These are phyloP conservation scores for Craterostigma plantagineum DNA, from an alignment of 257 asterid species.

Conservation along the genomic window DNA sequence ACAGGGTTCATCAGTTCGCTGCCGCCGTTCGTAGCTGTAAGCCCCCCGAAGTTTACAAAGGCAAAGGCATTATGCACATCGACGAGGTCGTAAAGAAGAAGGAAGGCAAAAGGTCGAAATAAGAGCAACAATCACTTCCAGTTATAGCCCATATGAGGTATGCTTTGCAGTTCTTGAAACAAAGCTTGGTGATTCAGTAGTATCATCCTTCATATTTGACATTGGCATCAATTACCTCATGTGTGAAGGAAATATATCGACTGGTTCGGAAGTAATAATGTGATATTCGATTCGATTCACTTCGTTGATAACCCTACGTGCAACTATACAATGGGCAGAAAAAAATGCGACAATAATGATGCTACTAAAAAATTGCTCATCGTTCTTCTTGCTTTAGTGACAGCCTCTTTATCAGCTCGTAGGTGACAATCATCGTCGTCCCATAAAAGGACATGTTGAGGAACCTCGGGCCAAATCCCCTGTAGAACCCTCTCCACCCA, in stretches of 20 bases:
- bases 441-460: conserved; percentile 85
- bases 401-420: conserved; percentile 41
- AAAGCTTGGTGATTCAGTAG: too few relatives aligned
- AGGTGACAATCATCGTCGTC: conserved; percentile 84
- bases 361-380: not conserved
- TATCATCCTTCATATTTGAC: too few relatives aligned
- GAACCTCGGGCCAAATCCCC: conserved; percentile 90
- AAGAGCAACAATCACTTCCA: not conserved
- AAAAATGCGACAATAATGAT: too few relatives aligned
- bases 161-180: too few relatives aligned
- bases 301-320: too few relatives aligned
- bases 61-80: conserved; percentile 53
- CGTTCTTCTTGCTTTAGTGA: not conserved
- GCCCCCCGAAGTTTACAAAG: conserved; percentile 58
- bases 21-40: conserved; percentile 47
- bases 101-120: conserved; percentile 56
- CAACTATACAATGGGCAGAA: too few relatives aligned
- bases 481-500: conserved; percentile 85
- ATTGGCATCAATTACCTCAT: too few relatives aligned
- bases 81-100: conserved; percentile 65
- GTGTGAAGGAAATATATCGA: too few relatives aligned
- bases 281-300: too few relatives aligned
- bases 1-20: conserved; percentile 51
- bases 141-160: too few relatives aligned
- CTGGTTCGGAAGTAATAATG: too few relatives aligned